phyloP scores from a whole-genome alignment of 768 basidiomycete genomes.

The Naganishia vishniacii region DNA sequence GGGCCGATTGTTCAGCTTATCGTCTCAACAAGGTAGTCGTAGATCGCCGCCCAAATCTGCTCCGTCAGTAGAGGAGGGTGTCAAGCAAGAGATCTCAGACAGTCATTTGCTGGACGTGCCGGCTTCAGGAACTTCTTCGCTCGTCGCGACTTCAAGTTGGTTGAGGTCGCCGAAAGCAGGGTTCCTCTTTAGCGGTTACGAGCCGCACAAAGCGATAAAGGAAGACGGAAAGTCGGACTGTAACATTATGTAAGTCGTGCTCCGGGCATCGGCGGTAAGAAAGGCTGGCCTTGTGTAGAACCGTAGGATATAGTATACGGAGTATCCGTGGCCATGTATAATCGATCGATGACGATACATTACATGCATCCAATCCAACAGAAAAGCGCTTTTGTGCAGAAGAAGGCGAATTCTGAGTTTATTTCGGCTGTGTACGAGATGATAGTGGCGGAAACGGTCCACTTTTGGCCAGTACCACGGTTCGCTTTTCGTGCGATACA shows the following conservation, averaged over 20 bases:
- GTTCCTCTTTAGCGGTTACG: background rate
- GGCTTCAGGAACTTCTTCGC: background rate
- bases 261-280: too few relatives aligned
- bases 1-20: background rate
- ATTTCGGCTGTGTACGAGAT: background rate
- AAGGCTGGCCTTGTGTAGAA: too few relatives aligned
- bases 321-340: too few relatives aligned
- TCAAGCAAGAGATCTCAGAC: background rate
- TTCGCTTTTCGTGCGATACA: constrained; percentile 90
- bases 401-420: too few relatives aligned
- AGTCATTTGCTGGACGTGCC: too few relatives aligned
- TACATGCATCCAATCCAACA: too few relatives aligned
- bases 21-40: background rate
- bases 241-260: constrained; percentile 1
- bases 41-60: background rate
- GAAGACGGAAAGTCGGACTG: constrained; percentile 5
- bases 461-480: constrained; percentile 76
- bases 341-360: too few relatives aligned
- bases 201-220: background rate
- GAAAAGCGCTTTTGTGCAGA: too few relatives aligned
- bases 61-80: background rate
- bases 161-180: background rate
- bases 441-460: constrained; percentile 73
- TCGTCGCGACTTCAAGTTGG: background rate
- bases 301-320: too few relatives aligned